phyloP scores from a whole-genome alignment of 345 rosid genomes.

The Camelina hispida region DNA sequence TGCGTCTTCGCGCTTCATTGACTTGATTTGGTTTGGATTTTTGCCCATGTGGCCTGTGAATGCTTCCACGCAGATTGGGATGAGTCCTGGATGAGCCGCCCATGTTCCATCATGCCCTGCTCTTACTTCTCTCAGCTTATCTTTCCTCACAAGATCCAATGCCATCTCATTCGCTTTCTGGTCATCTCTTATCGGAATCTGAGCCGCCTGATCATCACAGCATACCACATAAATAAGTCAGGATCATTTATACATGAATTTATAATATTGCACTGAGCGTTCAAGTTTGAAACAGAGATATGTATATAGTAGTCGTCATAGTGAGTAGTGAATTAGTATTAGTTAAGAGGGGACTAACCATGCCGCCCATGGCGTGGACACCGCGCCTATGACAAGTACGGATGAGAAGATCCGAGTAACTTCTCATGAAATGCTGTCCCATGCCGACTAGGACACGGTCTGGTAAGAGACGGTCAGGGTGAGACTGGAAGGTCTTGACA shows the following conservation, averaged over 20 bases:
- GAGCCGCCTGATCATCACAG: constrained; percentile 74
- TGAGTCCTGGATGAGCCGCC: constrained; percentile 98
- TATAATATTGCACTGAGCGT: no score
- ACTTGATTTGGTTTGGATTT: constrained; percentile 64
- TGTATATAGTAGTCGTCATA: no score
- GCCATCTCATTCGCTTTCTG: constrained; percentile 81
- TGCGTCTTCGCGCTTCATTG: constrained; percentile 72
- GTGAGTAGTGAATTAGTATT: background rate
- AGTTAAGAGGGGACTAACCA: constrained; percentile 54
- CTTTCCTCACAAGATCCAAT: constrained; percentile 79
- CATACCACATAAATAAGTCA: constrained; percentile 11
- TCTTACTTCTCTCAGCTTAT: constrained; percentile 82
- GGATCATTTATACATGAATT: background rate
- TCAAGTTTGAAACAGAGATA: no score
- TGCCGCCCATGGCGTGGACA: constrained; percentile 97
- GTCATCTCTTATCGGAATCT: constrained; percentile 87
- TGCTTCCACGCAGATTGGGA: constrained; percentile 71
- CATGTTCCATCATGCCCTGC: constrained; percentile 98
- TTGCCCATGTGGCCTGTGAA: constrained; percentile 76
- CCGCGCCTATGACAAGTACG: constrained; percentile 84
- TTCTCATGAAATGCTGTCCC: constrained; percentile 93
- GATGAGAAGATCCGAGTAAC: constrained; percentile 93
- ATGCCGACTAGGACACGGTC: constrained; percentile 86
- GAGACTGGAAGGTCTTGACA: constrained; percentile 90
- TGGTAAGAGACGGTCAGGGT: constrained; percentile 77